phyloP scores from a whole-genome alignment of 1,139 yeast species.

The Nakaseomyces sp. region DNA sequence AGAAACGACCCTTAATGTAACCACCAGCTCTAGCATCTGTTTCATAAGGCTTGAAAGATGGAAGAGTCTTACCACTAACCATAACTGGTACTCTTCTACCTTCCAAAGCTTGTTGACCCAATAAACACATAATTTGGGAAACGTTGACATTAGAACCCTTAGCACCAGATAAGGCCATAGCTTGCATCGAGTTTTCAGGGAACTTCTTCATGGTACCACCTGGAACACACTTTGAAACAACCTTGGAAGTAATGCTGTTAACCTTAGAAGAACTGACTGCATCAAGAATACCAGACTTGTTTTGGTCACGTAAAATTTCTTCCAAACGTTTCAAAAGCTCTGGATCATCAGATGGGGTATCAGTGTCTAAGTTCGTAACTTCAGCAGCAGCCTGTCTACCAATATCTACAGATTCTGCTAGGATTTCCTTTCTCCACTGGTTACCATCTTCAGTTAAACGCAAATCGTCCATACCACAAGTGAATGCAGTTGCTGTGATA shows the following conservation, averaged over 20 bases:
- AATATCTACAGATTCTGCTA: slow-evolving; percentile 65
- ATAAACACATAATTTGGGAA: slow-evolving; percentile 97
- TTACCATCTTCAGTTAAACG: slow-evolving; percentile 89
- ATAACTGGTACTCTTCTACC: slow-evolving; percentile 99
- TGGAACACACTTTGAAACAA: slow-evolving; percentile 91
- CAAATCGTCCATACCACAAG: slow-evolving; percentile 99
- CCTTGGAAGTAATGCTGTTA: slow-evolving; percentile 82
- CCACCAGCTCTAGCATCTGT: slow-evolving; percentile 99
- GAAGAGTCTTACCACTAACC: slow-evolving; percentile 97
- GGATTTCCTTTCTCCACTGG: slow-evolving; percentile 74
- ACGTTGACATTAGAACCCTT: slow-evolving; percentile 98
- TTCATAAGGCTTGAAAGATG: slow-evolving; percentile 93
- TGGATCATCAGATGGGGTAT: slow-evolving; percentile 50
- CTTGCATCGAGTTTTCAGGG: slow-evolving; percentile 96
- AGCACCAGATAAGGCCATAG: slow-evolving; percentile 98
- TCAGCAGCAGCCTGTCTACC: slow-evolving; percentile 93
- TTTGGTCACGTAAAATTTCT: slow-evolving; percentile 89
- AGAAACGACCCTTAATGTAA: slow-evolving; percentile 92
- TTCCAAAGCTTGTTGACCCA: slow-evolving; percentile 98
- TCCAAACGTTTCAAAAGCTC: slow-evolving; percentile 83
- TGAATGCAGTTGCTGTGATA: slow-evolving; percentile 84
- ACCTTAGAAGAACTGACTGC: slow-evolving; percentile 94
- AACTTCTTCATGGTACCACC: slow-evolving; percentile 91
- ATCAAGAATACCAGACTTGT: slow-evolving; percentile 86
- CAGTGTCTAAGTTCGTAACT: slow-evolving; percentile 70